These are phyloP conservation scores for Eimeria maxima DNA, from an alignment of 169 alveolate genomes.

Conservation along the genomic window DNA sequence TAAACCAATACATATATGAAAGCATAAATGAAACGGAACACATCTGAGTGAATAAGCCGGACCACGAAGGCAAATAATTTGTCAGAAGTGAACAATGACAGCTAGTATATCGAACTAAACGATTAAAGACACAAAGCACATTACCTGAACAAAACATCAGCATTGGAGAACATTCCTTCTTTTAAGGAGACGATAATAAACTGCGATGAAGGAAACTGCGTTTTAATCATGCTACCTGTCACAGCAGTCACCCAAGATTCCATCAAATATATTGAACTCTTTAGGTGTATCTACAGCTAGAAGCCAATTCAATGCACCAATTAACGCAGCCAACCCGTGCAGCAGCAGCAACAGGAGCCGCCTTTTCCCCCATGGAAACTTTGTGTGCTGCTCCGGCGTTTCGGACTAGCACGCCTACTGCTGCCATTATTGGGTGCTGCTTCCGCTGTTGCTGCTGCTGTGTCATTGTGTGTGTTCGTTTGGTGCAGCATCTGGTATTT, in stretches of 20 bases:
- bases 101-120: not conserved
- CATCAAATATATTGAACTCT: not conserved
- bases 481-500: not conserved
- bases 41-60: no score
- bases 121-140: no score
- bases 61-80: conserved; percentile 87
- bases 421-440: not conserved
- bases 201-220: conserved; percentile 98
- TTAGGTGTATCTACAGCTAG: not conserved
- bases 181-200: conserved; percentile 98
- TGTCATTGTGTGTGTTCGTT: not conserved
- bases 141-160: conserved; percentile 96
- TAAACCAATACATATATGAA: no score
- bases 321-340: not conserved
- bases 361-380: not conserved
- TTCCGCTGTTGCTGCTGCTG: not conserved
- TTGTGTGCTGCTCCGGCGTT: not conserved
- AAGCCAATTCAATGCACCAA: not conserved
- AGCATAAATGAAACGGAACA: no score
- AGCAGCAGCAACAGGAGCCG: not conserved
- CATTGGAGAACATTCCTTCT: conserved; percentile 99
- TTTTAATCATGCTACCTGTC: conserved; percentile 96
- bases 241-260: not conserved
- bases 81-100: not conserved
- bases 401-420: not conserved